Base-by-base conservation (phyloP, 768 basidiomycete species). In the Candolleomyces aberdarensis region DNA sequence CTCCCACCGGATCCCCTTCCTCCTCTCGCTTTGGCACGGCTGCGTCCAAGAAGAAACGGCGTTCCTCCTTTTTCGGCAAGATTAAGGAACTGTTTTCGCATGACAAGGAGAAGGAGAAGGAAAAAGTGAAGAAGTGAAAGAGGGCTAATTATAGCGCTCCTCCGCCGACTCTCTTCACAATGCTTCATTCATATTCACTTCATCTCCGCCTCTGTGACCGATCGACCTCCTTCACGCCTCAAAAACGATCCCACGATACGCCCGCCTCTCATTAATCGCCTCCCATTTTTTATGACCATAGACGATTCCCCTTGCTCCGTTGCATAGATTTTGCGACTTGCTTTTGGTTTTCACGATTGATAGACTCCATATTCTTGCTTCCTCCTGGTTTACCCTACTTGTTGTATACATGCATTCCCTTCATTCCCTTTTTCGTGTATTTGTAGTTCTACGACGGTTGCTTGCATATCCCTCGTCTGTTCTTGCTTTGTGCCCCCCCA, bases 41-140 rank as follows among this genome's bases (percentile, higher is more conserved):
- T 7, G 60, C 56, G 31, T 62, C 62, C 17, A 56, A 79, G 60
- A 85, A 85, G 75, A 87, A 85, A 68, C 75, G 76, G 49, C 68
- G 72, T 6, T 85, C 85, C 36, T 36, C 36, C 15, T 67, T 87
- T 32, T 78, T 88, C 56, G 80, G 79, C 26, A 86, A 78, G 65
- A 43, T 83, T 56, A 86, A 83, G 67, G 67, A 77, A 44, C 66
- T 85, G 6, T 87, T 88, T 65, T 67, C 73, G 15, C 67, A 71
- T 40, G 76, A 83, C 58, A 76, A 82, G 20, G 81, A 81, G 64
- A 70, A 77, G 52, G 71, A 78, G 65, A 69, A 73, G 32, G 39
- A 56, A 26, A 44, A 75, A 63, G 68, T 65, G 63, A 68, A 67
- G 63, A 70, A 73, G 50, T 65, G 57, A 61, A 39, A 49, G 51